Base-by-base conservation (phyloP, 495 filamentous ascomycete species). In the Terfezia boudieri region DNA sequence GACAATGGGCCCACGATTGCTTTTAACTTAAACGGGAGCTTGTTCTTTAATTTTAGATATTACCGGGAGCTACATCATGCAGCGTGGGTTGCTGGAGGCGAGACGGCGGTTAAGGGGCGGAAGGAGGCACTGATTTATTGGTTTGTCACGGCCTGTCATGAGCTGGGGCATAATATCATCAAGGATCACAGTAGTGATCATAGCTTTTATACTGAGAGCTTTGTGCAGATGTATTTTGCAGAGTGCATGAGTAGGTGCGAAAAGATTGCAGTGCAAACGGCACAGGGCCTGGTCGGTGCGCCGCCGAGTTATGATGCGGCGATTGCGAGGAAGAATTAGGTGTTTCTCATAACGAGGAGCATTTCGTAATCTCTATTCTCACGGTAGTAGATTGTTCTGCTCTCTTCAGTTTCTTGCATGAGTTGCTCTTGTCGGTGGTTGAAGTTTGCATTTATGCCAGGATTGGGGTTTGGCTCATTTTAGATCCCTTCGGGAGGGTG, bases 141-240 rank as follows among this genome's bases (percentile, higher is more conserved):
- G 90, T 94, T 81, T 76, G 80, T 94, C 49, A 82, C 84, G 12
- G 62, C 94, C 56, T 87, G 84, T 50, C 90, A 98, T 67, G 90
- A 98, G 68, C 66, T 98, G 60, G 88, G 92, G 50, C 90, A 98
- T 67, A 96, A 96, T 63, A 66, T 98, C 36, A 83, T 94, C 11
- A 69, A 67, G 20, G 77, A 78, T 53, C 87, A 94, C 67, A 82
- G 80, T 63, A 72, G 83, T 17, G 78, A 83, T 49, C 90, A 98
- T 61, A 82, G 78, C 56, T 95, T 79, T 64, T 95, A 92, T 61
- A 86, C 82, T 77, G 60, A 62, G 55, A 62, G 59, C 16, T 62
- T 62, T 48, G 60, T 62, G n/a, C 60, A 62, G 49, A 58, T 62
- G 48, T 62, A 56, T 36, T 64, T 64, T 46, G 41, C 12, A 20